Base-by-base conservation (phyloP, 208 protist species). In the Wallacemonas rigidus region DNA sequence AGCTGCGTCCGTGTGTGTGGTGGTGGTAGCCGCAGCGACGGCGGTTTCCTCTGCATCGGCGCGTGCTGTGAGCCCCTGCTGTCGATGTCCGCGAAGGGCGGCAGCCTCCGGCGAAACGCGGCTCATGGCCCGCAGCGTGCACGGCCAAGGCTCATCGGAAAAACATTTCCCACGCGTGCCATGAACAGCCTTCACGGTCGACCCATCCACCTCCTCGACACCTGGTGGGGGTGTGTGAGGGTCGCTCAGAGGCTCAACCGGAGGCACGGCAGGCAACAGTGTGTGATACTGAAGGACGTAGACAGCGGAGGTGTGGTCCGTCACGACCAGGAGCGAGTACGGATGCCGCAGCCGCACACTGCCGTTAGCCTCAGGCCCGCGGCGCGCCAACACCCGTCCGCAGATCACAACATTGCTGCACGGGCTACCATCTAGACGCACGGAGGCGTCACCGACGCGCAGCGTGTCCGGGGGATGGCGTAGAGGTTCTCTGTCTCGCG, bases 351-450 rank as follows among this genome's bases (percentile, higher is more conserved):
- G 63, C 3, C 17, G 9, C 1, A 50, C 60, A 38, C 77, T 79
- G 2, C 77, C 71, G 41, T 79, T 78, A 5, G 63, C 35, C 4
- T 47, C 39, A 12, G 77, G 75, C 2, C 67, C 68, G 8, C 79
- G 65, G n/a, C 44, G 74, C 14, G 77, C 73, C 56, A 91, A 64
- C 7, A 91, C 79, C 36, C 86, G 86, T 2, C 78, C 86, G 35
- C 73, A 79, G n/a, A 91, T 69, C 15, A 68, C 67, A 2, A 91
- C 80, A 12, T 43, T 47, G 47, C 76, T 76, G 71, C 86, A 88
- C 41, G 76, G 51, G 2, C 60, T 43, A 3, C 82, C 76, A 54
- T 91, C 86, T 1, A 91, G 41, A 0, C 79, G 38, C 6, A 88
- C 62, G 39, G 83, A 78, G 65, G 72, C 69, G 38, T 82, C 86